Evolutionary conservation across 352 stramenopile genomes (phyloP).

Genomic region (Phytophthora parvispora): DNA sequence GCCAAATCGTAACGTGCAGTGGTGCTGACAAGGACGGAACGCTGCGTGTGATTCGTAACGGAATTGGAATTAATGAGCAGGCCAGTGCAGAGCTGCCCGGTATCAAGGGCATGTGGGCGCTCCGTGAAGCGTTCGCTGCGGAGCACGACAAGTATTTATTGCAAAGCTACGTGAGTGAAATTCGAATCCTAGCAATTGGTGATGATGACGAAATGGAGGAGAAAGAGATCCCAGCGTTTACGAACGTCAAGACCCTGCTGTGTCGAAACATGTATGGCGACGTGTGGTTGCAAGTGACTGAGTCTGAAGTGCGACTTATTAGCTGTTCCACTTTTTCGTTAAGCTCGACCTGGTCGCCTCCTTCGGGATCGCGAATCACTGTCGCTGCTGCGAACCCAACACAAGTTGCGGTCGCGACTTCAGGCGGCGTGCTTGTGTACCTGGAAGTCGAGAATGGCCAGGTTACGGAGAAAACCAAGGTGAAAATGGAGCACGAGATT

Average conservation of each 20-base stretch:
- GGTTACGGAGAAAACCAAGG: constrained; percentile 71
- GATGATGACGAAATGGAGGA: constrained; percentile 94
- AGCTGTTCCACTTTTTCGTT: constrained; percentile 70
- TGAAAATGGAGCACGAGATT: constrained; percentile 95
- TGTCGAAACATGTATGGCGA: constrained; percentile 94
- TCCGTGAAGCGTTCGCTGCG: constrained; percentile 89
- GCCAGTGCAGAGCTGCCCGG: constrained; percentile 96
- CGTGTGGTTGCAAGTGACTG: constrained; percentile 96
- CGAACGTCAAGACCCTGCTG: constrained; percentile 92
- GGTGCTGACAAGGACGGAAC: constrained; percentile 97
- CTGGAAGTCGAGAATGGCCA: constrained; percentile 78
- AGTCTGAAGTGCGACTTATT: constrained; percentile 93
- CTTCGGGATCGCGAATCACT: constrained; percentile 73
- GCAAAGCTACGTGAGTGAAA: constrained; percentile 97
- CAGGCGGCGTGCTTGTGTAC: constrained; percentile 92
- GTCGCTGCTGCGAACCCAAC: constrained; percentile 90
- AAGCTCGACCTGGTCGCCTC: constrained; percentile 85
- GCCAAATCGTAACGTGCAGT: constrained; percentile 97
- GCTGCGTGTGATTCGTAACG: constrained; percentile 98
- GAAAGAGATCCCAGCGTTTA: constrained; percentile 89
- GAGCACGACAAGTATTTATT: constrained; percentile 97
- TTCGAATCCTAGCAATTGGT: constrained; percentile 95
- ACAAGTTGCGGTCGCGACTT: constrained; percentile 94
- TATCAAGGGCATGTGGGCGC: constrained; percentile 98
- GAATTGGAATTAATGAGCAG: constrained; percentile 99